Conservation (phyloP, 805 yeast genomes). For the Starmerella bombi region DNA sequence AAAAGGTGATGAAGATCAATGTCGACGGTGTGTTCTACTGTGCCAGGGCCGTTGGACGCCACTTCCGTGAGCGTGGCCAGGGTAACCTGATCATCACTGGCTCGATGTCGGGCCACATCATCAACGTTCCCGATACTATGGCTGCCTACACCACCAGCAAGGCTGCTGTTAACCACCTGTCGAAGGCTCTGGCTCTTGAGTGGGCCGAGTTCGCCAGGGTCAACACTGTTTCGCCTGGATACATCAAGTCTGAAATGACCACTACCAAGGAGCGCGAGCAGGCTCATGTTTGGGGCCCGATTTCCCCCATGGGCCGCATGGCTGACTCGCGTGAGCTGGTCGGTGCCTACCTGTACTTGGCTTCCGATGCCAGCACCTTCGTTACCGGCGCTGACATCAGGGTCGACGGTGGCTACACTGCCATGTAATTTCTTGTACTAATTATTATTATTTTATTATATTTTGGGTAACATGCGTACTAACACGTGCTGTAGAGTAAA, state of each 20-base stretch:
- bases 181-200: conserved; percentile 69
- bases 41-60: conserved; percentile 59
- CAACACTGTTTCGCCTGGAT: conserved; percentile 73
- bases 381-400: conserved; percentile 65
- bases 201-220: conserved; percentile 79
- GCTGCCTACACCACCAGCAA: conserved; percentile 76
- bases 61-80: conserved; percentile 59
- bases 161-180: conserved; percentile 68
- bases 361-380: conserved; percentile 67
- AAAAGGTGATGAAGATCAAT: conserved; percentile 58
- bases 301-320: conserved; percentile 41
- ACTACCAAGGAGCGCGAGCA: conserved; percentile 35
- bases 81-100: conserved; percentile 80
- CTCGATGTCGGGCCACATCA: conserved; percentile 80
- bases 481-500: too few species aligned
- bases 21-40: conserved; percentile 71
- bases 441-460: not conserved
- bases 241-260: conserved; percentile 58
- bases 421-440: conserved; percentile 27
- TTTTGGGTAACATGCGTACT: too few species aligned
- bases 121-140: conserved; percentile 77
- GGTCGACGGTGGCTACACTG: conserved; percentile 69
- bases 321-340: conserved; percentile 50
- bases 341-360: conserved; percentile 70
- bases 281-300: conserved; percentile 36